Conservation (phyloP, 495 filamentous ascomycete species). For the Aspergillus steynii region DNA sequence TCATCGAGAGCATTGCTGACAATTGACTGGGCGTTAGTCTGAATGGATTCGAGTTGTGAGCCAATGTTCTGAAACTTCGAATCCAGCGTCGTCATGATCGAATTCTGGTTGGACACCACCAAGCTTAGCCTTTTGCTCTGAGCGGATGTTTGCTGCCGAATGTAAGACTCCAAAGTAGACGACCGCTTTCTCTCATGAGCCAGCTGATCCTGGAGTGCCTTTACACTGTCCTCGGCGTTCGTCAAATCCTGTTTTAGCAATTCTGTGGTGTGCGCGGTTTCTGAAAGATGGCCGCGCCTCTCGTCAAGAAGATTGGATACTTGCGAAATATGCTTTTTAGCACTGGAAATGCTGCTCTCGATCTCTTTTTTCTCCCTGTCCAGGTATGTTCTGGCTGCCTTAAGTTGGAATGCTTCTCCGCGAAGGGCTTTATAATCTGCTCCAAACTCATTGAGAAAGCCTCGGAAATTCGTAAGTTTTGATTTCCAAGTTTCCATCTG, state of each 20-base stretch:
- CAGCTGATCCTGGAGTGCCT: constrained; percentile 21
- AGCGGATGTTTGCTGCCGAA: constrained; percentile 28
- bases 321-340: constrained; percentile 24
- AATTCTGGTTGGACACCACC: constrained; percentile 30
- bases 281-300: constrained; percentile 18
- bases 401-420: constrained; percentile 28
- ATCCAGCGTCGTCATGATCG: constrained; percentile 23
- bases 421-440: constrained; percentile 33
- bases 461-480: constrained; percentile 34
- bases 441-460: constrained; percentile 38
- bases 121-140: constrained; percentile 27
- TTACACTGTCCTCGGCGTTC: constrained; percentile 17
- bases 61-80: constrained; percentile 16
- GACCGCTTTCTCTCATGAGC: constrained; percentile 31
- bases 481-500: constrained; percentile 36
- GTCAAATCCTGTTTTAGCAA: constrained; percentile 25
- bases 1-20: constrained; percentile 18
- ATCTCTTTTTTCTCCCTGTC: constrained; percentile 32
- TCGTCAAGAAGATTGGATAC: constrained; percentile 17
- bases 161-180: constrained; percentile 32
- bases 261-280: constrained; percentile 15
- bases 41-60: constrained; percentile 13
- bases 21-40: constrained; percentile 15
- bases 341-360: constrained; percentile 19
- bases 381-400: constrained; percentile 17